A percentile compares a stretch with the other conserved stretches of the same genome.
These are phyloP conservation scores for Echinochloa phyllopogon DNA, from an alignment of 176 grass and related monocot species.

Conservation along the genomic window DNA sequence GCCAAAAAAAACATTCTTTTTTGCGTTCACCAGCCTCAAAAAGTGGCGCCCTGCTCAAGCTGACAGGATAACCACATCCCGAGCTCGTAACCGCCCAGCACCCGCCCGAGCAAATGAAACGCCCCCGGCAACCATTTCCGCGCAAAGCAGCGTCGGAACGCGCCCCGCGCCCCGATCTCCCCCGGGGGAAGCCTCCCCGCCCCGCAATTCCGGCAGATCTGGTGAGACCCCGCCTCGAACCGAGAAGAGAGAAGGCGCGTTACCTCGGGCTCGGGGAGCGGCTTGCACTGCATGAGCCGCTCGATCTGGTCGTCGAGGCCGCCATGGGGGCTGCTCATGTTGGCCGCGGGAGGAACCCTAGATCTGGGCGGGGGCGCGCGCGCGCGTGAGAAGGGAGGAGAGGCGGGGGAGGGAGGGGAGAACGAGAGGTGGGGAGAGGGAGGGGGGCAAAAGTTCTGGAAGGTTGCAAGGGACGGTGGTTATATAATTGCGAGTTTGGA, in stretches of 20 bases:
- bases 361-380: slow-evolving; percentile 50
- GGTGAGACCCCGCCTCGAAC: not conserved
- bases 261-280: slow-evolving; percentile 89
- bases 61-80: not conserved
- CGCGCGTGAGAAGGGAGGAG: not conserved
- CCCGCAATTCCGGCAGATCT: slow-evolving; percentile 46
- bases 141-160: not conserved
- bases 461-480: slow-evolving; percentile 42
- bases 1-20: not conserved
- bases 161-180: slow-evolving; percentile 26
- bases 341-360: slow-evolving; percentile 59
- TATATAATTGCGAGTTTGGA: slow-evolving; percentile 53
- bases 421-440: slow-evolving; percentile 18
- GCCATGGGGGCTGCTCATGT: slow-evolving; percentile 71
- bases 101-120: not conserved
- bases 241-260: not conserved
- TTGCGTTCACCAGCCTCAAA: not conserved
- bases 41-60: not conserved
- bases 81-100: not conserved
- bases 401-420: slow-evolving; percentile 10
- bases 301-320: slow-evolving; percentile 96
- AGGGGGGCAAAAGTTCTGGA: slow-evolving; percentile 26
- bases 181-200: not conserved
- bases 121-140: slow-evolving; percentile 11
- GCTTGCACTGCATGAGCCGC: slow-evolving; percentile 99